phyloP scores from a whole-genome alignment of 371 early-diverging fungal species.

The Saksenaea vasiformis region DNA sequence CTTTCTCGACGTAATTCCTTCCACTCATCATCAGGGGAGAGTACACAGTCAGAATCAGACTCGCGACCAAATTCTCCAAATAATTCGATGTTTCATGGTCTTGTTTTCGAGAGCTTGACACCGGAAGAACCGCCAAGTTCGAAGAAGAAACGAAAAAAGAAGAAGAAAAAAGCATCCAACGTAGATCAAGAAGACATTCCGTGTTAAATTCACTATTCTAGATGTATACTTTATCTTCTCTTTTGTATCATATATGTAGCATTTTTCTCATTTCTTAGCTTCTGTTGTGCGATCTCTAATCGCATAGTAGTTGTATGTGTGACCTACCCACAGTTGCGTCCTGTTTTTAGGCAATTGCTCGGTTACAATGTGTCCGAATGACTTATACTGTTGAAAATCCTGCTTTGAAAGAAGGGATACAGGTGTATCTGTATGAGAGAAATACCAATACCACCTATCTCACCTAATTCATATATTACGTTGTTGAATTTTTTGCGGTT shows the following conservation, averaged over 20 bases:
- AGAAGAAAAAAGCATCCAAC: slow-evolving; percentile 21
- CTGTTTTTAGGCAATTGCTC: too few species aligned
- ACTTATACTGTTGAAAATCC: too few species aligned
- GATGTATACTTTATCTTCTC: slow-evolving; percentile 2
- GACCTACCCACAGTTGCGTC: too few species aligned
- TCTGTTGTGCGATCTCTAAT: too few species aligned
- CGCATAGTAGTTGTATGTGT: too few species aligned
- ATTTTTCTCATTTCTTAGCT: too few species aligned
- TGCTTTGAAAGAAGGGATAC: too few species aligned
- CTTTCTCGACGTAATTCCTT: slow-evolving; percentile 33
- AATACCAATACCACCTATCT: too few species aligned
- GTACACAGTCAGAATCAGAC: slow-evolving; percentile 15
- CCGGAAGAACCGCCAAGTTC: slow-evolving; percentile 23
- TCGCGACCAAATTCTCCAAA: slow-evolving; percentile 19
- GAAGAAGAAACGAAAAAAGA: slow-evolving; percentile 22
- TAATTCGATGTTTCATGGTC: slow-evolving; percentile 13
- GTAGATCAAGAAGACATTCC: background rate
- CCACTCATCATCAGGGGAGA: slow-evolving; percentile 25
- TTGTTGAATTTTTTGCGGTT: too few species aligned
- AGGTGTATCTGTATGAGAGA: too few species aligned
- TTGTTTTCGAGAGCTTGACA: slow-evolving; percentile 34
- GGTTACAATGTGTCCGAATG: too few species aligned
- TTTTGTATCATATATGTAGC: background rate
- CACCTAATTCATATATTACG: too few species aligned
- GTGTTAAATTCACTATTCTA: background rate